Evolutionary conservation across 2,329 filamentous ascomycete species (phyloP).

Genomic region (Xylaria sp.): DNA sequence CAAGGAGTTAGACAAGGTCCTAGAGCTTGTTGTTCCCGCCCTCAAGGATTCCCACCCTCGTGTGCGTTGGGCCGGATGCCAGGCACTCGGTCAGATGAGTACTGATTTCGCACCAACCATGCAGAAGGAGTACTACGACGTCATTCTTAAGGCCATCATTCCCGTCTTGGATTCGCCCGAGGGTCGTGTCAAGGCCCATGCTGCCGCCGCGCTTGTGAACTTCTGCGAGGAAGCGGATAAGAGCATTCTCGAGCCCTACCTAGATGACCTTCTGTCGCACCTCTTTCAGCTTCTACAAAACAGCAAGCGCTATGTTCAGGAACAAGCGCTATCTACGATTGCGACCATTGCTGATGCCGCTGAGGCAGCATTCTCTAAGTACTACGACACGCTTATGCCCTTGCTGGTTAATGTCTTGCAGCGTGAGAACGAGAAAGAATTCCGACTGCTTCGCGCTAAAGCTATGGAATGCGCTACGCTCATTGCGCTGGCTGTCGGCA

Average conservation of each 20-base stretch:
- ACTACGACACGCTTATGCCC: slow-evolving; percentile 95
- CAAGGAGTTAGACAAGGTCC: slow-evolving; percentile 85
- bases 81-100: slow-evolving; percentile 99
- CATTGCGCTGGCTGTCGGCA: slow-evolving; percentile 90
- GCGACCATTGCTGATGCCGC: slow-evolving; percentile 98
- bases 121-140: slow-evolving; percentile 90
- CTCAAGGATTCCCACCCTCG: slow-evolving; percentile 85
- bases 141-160: slow-evolving; percentile 84
- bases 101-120: slow-evolving; percentile 97
- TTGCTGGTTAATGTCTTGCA: slow-evolving; percentile 83
- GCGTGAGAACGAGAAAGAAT: slow-evolving; percentile 89
- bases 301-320: slow-evolving; percentile 92
- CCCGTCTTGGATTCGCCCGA: slow-evolving; percentile 86
- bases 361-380: slow-evolving; percentile 88
- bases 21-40: slow-evolving; percentile 90
- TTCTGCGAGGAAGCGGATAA: slow-evolving; percentile 99
- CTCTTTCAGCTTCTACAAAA: slow-evolving; percentile 85
- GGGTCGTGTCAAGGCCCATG: slow-evolving; percentile 91
- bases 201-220: slow-evolving; percentile 95
- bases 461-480: slow-evolving; percentile 98
- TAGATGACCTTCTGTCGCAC: slow-evolving; percentile 79
- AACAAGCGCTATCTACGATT: slow-evolving; percentile 95
- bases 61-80: slow-evolving; percentile 95
- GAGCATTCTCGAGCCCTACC: slow-evolving; percentile 81
- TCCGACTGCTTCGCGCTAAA: slow-evolving; percentile 84